These are phyloP conservation scores for Paramecium octaurelia DNA, from an alignment of 73 alveolate species.

Conservation along the genomic window DNA sequence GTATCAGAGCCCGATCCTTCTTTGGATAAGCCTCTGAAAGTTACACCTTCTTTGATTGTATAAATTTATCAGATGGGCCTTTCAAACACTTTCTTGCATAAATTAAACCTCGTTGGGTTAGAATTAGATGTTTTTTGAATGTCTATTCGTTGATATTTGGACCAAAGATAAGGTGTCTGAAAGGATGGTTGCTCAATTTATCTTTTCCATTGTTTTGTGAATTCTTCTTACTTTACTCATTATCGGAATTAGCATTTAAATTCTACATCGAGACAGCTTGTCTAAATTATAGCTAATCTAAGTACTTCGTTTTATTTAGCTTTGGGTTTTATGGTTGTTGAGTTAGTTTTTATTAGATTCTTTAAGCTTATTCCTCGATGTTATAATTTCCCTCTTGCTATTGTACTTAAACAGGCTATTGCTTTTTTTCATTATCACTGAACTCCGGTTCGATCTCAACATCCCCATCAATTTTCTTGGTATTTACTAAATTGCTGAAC, in stretches of 20 bases:
- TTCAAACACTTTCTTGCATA: constrained; percentile 57
- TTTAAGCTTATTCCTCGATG: constrained; percentile 36
- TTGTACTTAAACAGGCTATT: background rate
- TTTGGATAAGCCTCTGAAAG: constrained; percentile 39
- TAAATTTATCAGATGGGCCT: constrained; percentile 61
- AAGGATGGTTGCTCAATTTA: constrained; percentile 7
- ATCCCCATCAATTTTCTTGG: constrained; percentile 26
- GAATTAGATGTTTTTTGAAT: constrained; percentile 40
- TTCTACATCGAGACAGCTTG: background rate
- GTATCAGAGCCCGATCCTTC: constrained; percentile 5
- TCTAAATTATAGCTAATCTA: background rate
- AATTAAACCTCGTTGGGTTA: constrained; percentile 55
- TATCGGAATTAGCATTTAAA: background rate
- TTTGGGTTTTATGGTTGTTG: background rate
- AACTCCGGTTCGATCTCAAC: constrained; percentile 9
- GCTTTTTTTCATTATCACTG: background rate
- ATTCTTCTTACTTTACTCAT: constrained; percentile 19
- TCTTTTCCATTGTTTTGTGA: background rate
- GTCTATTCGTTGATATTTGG: background rate
- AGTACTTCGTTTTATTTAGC: background rate
- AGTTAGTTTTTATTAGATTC: background rate
- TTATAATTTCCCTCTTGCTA: background rate
- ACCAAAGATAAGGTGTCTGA: constrained; percentile 47
- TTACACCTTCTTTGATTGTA: constrained; percentile 37
- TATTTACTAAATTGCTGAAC: constrained; percentile 17